Evolutionary conservation across 495 filamentous ascomycete species (phyloP), one percentile per base, ranked within the genome.

Genomic region (Chlorociboria aeruginascens): DNA sequence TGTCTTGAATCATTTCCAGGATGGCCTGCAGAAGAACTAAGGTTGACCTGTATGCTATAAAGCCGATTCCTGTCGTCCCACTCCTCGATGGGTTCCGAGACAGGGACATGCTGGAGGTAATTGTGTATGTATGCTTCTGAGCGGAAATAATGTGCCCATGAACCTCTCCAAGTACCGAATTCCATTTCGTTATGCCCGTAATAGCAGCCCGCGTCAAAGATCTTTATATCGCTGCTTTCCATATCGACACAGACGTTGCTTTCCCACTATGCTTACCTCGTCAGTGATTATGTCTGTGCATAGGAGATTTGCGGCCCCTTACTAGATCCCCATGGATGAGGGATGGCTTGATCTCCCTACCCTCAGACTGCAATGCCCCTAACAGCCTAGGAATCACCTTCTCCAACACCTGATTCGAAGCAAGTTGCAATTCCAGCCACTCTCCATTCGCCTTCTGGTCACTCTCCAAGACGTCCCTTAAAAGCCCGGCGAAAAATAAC

Each of bases 161-260:
- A 25, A 38, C 45, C 36, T 38, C 60, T 25, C 60, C 65, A 69
- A 8, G 56, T 55, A 10, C 57, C 61, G 1, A 69, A 40, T 38
- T 66, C 65, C 64, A 72, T 68, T 50, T 76, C 73, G 32, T 73
- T 67, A 43, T 77, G 73, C 0, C 65, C 71, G 55, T 69, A 77
- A 50, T 66, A 68, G 3, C 48, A 62, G 30, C 66, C 63, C 0
- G 70, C 62, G 55, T 76, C 73, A 40, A 69, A 77, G 12, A 76
- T 54, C 7, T 66, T 36, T n/a, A 57, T 49, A 10, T 61, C 45
- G 3, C 57, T 64, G 10, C 55, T 70, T 12, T 60, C 49, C 2
- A 44, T 40, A 43, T 67, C 59, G 8, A 61, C 54, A 0, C 63
- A 69, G 3, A 61, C 58, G 43, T 70, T 68, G 8, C 50, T 53